Conservation (phyloP, 192 early-diverging fungal species). For the Backusella luteola region DNA sequence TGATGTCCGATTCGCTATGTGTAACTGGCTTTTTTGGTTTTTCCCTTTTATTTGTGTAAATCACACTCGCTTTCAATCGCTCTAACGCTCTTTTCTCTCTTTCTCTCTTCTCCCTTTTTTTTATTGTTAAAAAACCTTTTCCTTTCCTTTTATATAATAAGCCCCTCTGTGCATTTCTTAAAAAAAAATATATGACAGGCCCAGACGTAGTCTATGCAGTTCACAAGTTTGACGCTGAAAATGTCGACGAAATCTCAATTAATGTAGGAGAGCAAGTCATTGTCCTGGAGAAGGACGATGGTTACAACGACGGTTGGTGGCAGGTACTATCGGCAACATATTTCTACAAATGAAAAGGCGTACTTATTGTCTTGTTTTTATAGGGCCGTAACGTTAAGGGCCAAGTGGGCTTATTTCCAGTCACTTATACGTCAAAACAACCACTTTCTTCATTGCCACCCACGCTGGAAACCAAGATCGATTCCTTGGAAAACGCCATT, state of each 20-base stretch:
- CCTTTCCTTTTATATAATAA: conserved; percentile 12
- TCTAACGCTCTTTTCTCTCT: conserved; percentile 3
- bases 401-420: conserved; percentile 70
- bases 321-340: conserved; percentile 38
- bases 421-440: conserved; percentile 53
- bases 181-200: not conserved
- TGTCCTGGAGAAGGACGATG: conserved; percentile 69
- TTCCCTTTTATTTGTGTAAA: not conserved
- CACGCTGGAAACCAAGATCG: conserved; percentile 6
- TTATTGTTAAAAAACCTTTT: not conserved
- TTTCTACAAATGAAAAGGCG: not conserved
- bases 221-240: conserved; percentile 59
- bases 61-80: not conserved
- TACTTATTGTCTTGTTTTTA: not conserved
- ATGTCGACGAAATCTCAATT: conserved; percentile 75
- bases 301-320: conserved; percentile 83
- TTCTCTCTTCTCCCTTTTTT: not conserved
- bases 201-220: conserved; percentile 50
- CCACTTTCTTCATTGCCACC: not conserved
- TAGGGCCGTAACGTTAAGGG: conserved; percentile 66
- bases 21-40: not conserved
- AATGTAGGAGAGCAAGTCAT: conserved; percentile 63
- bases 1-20: not conserved
- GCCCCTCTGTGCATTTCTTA: not conserved
- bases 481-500: conserved; percentile 5